Conservation (phyloP, 2,329 filamentous ascomycete genomes). For the Cucurbitaria berberidis region DNA sequence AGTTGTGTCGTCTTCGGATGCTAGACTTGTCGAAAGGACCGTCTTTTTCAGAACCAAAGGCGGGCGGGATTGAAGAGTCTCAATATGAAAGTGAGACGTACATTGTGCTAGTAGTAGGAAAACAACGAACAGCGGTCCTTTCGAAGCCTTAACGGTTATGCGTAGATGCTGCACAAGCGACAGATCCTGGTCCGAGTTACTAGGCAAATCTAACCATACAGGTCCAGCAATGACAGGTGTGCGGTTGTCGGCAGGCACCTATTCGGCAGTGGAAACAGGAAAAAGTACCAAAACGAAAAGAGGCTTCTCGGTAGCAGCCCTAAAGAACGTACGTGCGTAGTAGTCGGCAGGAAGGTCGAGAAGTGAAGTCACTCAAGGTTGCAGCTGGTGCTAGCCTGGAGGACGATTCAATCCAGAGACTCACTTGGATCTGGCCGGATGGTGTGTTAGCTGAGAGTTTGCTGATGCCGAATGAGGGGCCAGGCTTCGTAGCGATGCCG, state of each 20-base stretch:
- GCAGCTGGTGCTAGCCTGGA: constrained; percentile 30
- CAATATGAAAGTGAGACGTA: constrained; percentile 47
- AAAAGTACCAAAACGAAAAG: constrained; percentile 29
- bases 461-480: constrained; percentile 36
- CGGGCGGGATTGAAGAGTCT: constrained; percentile 37
- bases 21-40: constrained; percentile 43
- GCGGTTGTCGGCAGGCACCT: constrained; percentile 37
- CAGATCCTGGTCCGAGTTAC: constrained; percentile 28
- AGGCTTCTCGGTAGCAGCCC: constrained; percentile 25
- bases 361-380: constrained; percentile 35
- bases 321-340: constrained; percentile 36
- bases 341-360: constrained; percentile 33
- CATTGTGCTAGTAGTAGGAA: constrained; percentile 41
- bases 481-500: constrained; percentile 27
- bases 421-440: constrained; percentile 34
- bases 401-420: constrained; percentile 27
- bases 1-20: constrained; percentile 47
- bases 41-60: constrained; percentile 41
- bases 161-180: constrained; percentile 41
- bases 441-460: constrained; percentile 29
- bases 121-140: constrained; percentile 24
- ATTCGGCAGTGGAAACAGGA: constrained; percentile 34
- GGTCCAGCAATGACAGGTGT: constrained; percentile 29
- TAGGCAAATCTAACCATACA: constrained; percentile 44
- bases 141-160: constrained; percentile 28